Evolutionary conservation across 2,329 filamentous ascomycete species (phyloP), one percentile per base, ranked within the genome.

Genomic region (Scytalidium sp.): DNA sequence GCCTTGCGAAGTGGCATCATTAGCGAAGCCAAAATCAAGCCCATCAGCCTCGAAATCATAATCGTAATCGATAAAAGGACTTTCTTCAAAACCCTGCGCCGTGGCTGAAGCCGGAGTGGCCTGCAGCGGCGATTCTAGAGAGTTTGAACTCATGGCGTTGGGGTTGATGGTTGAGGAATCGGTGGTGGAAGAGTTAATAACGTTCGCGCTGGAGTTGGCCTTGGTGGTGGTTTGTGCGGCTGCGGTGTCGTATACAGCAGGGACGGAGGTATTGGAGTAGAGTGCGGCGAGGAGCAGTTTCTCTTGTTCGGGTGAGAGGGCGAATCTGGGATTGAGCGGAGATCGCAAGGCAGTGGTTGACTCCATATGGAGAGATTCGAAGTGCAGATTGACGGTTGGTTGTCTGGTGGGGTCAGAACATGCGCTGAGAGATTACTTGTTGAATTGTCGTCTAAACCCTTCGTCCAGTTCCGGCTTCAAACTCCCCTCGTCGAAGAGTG

Each of bases 31-130:
- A 43, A 78, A 75, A 49, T 90, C 88, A 65, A 90, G 92, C 29
- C 79, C 80, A 62, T 92, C 88, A 51, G 75, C 76, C 51, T 92
- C 89, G 50, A 90, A 84, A 43, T 88, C 85, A 56, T 88, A 85
- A 57, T 88, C 84, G 61, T 91, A 94, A 64, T 96, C 90, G 50
- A 95, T 76, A 63, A 85, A 92, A 0, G 92, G 90, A 56, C 87
- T 94, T 44, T 91, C 87, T 25, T 90, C 83, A 41, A 83, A 79
- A 55, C 74, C 78, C 49, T 60, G 63, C 42, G 81, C 66, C 21
- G 69, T 69, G 27, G 75, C 72, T 2, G 73, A 70, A 39, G 70
- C 72, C 15, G 71, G 68, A 50, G 69, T 64, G 49, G 69, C 53
- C 50, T 73, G 59, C 43, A 66, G 58, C 15, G 78, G 75, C 10